phyloP scores from a whole-genome alignment of 192 early-diverging fungal genomes.

The Coemansia sp. region DNA sequence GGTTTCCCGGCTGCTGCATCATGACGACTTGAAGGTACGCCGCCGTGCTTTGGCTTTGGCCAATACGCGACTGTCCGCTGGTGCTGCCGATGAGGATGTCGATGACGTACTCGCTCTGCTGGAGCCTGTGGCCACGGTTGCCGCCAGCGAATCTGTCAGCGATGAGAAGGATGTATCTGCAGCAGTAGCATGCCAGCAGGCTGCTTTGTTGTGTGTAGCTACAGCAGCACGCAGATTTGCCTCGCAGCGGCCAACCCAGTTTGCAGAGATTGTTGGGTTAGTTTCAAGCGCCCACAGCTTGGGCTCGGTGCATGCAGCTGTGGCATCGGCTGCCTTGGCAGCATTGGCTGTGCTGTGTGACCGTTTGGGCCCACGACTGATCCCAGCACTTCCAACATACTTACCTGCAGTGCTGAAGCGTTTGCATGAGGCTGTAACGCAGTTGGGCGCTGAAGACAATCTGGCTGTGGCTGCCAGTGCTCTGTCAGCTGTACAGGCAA shows the following conservation, averaged over 20 bases:
- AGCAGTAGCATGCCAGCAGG: constrained; percentile 60
- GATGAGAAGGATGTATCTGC: constrained; percentile 39
- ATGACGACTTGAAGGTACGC: constrained; percentile 63
- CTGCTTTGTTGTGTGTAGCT: constrained; percentile 75
- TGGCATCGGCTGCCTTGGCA: constrained; percentile 51
- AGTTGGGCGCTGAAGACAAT: constrained; percentile 36
- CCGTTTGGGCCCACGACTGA: constrained; percentile 72
- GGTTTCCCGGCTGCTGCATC: constrained; percentile 59
- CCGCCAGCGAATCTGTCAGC: constrained; percentile 4
- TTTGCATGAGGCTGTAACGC: constrained; percentile 29
- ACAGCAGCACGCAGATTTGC: constrained; percentile 69
- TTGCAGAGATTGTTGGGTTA: constrained; percentile 56
- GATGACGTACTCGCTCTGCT: constrained; percentile 40
- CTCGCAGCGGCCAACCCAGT: constrained; percentile 58
- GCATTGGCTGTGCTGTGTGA: constrained; percentile 53
- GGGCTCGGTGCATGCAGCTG: constrained; percentile 19
- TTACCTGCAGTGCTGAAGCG: constrained; percentile 73
- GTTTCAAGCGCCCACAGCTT: constrained; percentile 56
- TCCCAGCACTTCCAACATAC: constrained; percentile 79
- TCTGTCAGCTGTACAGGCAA: constrained; percentile 45
- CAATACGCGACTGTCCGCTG: constrained; percentile 59
- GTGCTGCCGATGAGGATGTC: constrained; percentile 13
- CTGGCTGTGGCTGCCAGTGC: constrained; percentile 43
- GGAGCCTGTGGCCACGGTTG: constrained; percentile 20
- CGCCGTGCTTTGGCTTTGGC: constrained; percentile 74